phyloP scores from a whole-genome alignment of 768 basidiomycete genomes.

The Tephrocybe rancida region DNA sequence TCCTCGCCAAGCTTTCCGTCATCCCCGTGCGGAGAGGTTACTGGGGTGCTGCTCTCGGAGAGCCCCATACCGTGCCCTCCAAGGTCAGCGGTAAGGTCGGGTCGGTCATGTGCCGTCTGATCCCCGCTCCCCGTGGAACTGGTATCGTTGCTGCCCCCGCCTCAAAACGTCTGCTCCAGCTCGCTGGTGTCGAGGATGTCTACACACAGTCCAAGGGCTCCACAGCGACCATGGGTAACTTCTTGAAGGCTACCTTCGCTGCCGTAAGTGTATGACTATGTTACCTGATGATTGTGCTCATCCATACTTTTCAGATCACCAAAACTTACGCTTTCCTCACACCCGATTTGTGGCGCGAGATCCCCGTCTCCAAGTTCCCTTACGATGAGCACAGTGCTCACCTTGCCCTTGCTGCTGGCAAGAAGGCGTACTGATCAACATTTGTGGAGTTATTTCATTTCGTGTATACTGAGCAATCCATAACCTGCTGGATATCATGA shows the following conservation, averaged over 20 bases:
- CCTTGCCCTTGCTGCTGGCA: slow-evolving; percentile 80
- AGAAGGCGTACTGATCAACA: slow-evolving; percentile 62
- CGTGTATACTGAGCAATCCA: slow-evolving; percentile 18
- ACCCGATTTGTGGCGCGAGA: slow-evolving; percentile 97
- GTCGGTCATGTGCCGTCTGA: slow-evolving; percentile 98
- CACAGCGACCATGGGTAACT: slow-evolving; percentile 98
- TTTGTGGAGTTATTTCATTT: slow-evolving; percentile 11
- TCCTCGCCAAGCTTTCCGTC: slow-evolving; percentile 96
- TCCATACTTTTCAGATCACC: slow-evolving; percentile 64
- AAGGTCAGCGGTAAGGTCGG: slow-evolving; percentile 99
- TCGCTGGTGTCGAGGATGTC: slow-evolving; percentile 96
- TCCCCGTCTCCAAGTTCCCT: slow-evolving; percentile 84
- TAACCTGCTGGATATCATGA: slow-evolving; percentile 6
- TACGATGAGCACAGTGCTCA: slow-evolving; percentile 97
- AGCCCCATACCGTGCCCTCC: slow-evolving; percentile 98
- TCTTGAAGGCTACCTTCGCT: slow-evolving; percentile 96
- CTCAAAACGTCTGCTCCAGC: slow-evolving; percentile 93
- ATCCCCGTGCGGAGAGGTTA: slow-evolving; percentile 98
- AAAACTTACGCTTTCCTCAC: slow-evolving; percentile 99
- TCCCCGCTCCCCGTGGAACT: slow-evolving; percentile 97
- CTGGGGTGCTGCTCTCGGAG: slow-evolving; percentile 99
- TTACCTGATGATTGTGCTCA: slow-evolving; percentile 4
- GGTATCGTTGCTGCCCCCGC: slow-evolving; percentile 99
- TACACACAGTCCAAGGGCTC: slow-evolving; percentile 99
- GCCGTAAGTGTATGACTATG: slow-evolving; percentile 53